Base-by-base conservation (phyloP, 345 rosid species). In the Linum trigynum region DNA sequence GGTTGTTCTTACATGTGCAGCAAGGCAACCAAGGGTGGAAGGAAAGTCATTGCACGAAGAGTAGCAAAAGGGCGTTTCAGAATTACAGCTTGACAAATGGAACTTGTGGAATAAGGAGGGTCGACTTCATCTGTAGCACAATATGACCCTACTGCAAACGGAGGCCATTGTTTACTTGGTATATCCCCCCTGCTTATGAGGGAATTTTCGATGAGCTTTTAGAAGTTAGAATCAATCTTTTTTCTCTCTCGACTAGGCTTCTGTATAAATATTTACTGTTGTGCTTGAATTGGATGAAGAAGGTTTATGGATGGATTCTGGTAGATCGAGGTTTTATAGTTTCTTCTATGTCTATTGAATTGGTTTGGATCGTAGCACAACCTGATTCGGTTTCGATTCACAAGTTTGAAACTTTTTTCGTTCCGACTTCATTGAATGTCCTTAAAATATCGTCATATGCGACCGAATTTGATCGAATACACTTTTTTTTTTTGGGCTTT, bases 11-110 rank as follows among this genome's bases (percentile, higher is more conserved):
- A 65, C 70, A 61, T 77, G 74, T 64, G 67, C 99, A 94, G 97
- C 58, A 94, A 90, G 78, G 95, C 97, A 69, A 94, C 97, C 23
- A 94, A 86, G 78, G 99, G 99, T 56, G 99, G 99, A 45, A 80
- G 92, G 55, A 85, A 85, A 78, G 99, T 94, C 75, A 94, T 94
- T 65, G 99, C 95, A 70, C 89, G 99, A 63, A 85, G 99, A 76
- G 79, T 90, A 71, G 99, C 97, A 7, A 94, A 94, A 76, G 97
- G 99, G 38, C 90, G 99, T 45, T 73, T 82, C 55, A 86, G 99
- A 84, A 79, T 90, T 65, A 84, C 99, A 0, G 96, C 96, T 40
- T 90, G 86, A 61, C 53, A 14, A 48, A 15, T 7, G 32, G 35
- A 16, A 16, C 38, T 35, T 16, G 10, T 55, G 57, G 57, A 55